Conservation (phyloP, 805 yeast genomes). For the Blastobotrys peoriensis region DNA sequence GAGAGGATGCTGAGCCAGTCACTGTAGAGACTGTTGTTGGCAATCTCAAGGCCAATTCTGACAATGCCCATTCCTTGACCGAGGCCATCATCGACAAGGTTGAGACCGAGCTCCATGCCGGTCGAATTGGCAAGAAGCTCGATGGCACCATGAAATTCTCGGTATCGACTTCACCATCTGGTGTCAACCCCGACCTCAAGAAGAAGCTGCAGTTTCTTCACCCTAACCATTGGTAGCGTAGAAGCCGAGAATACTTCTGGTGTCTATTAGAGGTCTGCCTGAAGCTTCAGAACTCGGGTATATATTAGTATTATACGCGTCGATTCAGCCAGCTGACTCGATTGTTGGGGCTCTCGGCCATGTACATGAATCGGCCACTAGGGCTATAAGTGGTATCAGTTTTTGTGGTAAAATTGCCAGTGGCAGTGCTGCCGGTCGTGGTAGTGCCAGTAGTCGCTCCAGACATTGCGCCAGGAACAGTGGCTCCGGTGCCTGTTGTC, state of each 20-base stretch:
- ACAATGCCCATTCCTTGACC: conserved; percentile 77
- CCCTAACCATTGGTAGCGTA: conserved; percentile 76
- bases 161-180: conserved; percentile 70
- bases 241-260: too few species aligned
- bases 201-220: conserved; percentile 79
- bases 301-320: conserved; percentile 1
- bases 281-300: too few species aligned
- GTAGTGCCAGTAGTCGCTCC: background rate
- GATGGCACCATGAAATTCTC: conserved; percentile 72
- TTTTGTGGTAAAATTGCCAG: background rate
- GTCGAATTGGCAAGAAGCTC: conserved; percentile 64
- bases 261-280: too few species aligned
- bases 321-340: background rate
- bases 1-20: conserved; percentile 89
- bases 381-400: conserved; percentile 16
- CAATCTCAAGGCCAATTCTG: conserved; percentile 78
- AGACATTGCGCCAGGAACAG: background rate
- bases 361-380: conserved; percentile 16
- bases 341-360: conserved; percentile 14
- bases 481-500: background rate
- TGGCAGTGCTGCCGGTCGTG: background rate
- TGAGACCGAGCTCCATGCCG: conserved; percentile 49
- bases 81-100: conserved; percentile 60
- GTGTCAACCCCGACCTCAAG: conserved; percentile 64
- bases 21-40: conserved; percentile 97